A percentile compares a stretch with the other conserved stretches of the same genome.
Evolutionary conservation across 1,139 yeast species (phyloP).

Genomic region (Diutina neorugosa): DNA sequence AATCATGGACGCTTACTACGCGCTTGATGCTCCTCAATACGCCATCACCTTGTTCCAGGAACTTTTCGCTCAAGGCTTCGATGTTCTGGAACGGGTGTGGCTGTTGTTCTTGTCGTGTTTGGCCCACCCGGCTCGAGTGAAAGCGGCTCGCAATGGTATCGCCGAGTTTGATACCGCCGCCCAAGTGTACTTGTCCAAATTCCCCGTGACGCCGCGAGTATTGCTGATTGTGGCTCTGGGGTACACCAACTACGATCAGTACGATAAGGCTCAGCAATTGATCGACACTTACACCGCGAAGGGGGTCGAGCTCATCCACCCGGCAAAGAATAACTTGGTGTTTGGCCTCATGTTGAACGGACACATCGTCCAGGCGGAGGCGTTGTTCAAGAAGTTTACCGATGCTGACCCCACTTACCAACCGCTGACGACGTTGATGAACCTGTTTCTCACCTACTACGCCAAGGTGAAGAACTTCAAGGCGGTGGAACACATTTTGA

Average conservation of each 20-base stretch:
- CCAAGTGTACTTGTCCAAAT: constrained; percentile 19
- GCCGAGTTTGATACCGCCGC: constrained; percentile 14
- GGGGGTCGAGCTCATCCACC: constrained; percentile 16
- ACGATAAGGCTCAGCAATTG: constrained; percentile 21
- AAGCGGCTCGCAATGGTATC: constrained; percentile 9
- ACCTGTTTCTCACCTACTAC: constrained; percentile 23
- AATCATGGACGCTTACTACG: constrained; percentile 25
- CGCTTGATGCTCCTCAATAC: constrained; percentile 14
- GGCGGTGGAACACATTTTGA: constrained; percentile 28
- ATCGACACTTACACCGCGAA: constrained; percentile 11
- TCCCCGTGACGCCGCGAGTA: constrained; percentile 12
- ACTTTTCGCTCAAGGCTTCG: constrained; percentile 17
- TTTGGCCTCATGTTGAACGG: constrained; percentile 23
- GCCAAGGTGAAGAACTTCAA: constrained; percentile 19
- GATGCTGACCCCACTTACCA: constrained; percentile 15
- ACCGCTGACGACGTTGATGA: constrained; percentile 26
- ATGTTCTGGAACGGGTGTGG: constrained; percentile 24
- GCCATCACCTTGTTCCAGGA: constrained; percentile 25
- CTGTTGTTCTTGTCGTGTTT: constrained; percentile 23
- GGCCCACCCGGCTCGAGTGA: constrained; percentile 21
- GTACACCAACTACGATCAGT: constrained; percentile 23
- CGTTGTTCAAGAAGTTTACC: constrained; percentile 17
- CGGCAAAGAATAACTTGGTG: constrained; percentile 24
- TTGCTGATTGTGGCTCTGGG: constrained; percentile 22
- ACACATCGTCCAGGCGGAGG: constrained; percentile 23